Conservation (phyloP, 495 filamentous ascomycete species). For the Cercophora newfieldiana region DNA sequence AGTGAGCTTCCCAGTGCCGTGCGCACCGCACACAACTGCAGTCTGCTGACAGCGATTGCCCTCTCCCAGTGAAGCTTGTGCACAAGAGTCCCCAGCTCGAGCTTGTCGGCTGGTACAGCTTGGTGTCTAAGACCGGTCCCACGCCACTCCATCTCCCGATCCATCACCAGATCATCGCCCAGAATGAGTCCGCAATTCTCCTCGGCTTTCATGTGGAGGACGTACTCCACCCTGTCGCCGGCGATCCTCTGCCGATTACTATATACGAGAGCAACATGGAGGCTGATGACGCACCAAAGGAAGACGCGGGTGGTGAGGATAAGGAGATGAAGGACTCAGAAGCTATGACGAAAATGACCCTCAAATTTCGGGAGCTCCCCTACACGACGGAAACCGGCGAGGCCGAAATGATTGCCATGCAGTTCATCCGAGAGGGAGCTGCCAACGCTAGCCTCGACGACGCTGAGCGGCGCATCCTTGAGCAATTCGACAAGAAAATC, state of each 20-base stretch:
- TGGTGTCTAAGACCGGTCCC: conserved; percentile 73
- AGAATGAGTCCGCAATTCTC: conserved; percentile 85
- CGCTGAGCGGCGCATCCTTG: conserved; percentile 32
- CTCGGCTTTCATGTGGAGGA: conserved; percentile 76
- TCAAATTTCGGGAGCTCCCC: conserved; percentile 79
- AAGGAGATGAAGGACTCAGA: conserved; percentile 77
- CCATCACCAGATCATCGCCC: conserved; percentile 70
- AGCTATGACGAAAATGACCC: conserved; percentile 46
- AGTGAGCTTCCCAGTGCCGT: conserved; percentile 55
- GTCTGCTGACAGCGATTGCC: background rate
- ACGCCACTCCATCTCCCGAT: conserved; percentile 64
- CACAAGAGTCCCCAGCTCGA: conserved; percentile 82
- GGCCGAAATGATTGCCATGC: conserved; percentile 95
- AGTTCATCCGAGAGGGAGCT: conserved; percentile 81
- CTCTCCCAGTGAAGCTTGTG: conserved; percentile 74
- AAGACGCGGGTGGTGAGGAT: conserved; percentile 50
- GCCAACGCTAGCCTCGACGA: conserved; percentile 69
- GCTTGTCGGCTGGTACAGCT: conserved; percentile 94
- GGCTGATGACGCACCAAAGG: conserved; percentile 42
- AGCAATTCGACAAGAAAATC: conserved; percentile 38
- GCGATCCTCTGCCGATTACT: conserved; percentile 82
- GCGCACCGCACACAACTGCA: background rate
- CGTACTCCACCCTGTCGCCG: conserved; percentile 54
- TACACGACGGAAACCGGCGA: conserved; percentile 91
- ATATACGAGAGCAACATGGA: conserved; percentile 89